Evolutionary conservation across 148 eudicot species (phyloP).

Genomic region (Arbutus unedo): DNA sequence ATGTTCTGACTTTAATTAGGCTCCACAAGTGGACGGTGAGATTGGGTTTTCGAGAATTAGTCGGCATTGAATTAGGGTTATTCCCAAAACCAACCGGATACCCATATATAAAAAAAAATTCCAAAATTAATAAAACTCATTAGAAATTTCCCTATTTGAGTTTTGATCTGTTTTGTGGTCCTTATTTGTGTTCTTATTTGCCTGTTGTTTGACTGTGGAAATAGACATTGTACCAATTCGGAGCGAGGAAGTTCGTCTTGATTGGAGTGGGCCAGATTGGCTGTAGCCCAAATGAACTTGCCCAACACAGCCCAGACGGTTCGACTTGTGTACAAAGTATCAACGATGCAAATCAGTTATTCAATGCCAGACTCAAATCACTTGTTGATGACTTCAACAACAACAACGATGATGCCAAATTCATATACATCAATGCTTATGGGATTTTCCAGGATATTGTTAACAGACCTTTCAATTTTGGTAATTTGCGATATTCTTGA

Average conservation of each 20-base stretch:
- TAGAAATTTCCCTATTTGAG: background rate
- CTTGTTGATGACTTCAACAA: constrained; percentile 40
- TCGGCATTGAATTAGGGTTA: too few species aligned
- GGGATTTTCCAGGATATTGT: constrained; percentile 49
- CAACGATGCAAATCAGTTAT: constrained; percentile 40
- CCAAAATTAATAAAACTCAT: too few species aligned
- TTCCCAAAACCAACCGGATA: too few species aligned
- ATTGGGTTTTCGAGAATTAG: too few species aligned
- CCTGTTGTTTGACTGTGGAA: background rate
- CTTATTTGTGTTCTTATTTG: background rate
- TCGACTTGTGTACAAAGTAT: constrained; percentile 42
- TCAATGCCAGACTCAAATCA: constrained; percentile 36
- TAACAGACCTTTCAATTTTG: constrained; percentile 30
- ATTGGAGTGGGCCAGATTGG: constrained; percentile 55
- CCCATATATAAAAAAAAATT: too few species aligned
- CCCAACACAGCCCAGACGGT: constrained; percentile 74
- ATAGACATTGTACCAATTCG: constrained; percentile 35
- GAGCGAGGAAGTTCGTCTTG: constrained; percentile 51
- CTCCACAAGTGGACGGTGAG: too few species aligned
- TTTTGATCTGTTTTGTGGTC: background rate
- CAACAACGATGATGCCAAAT: constrained; percentile 32
- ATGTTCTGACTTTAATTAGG: too few species aligned
- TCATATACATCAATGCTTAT: constrained; percentile 44
- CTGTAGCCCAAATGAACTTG: constrained; percentile 52
- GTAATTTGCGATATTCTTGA: constrained; percentile 4